A percentile compares a stretch with the other conserved stretches of the same genome.
These are phyloP conservation scores for Cucurbita pepo DNA, from an alignment of 306 rosid genomes.

Conservation along the genomic window DNA sequence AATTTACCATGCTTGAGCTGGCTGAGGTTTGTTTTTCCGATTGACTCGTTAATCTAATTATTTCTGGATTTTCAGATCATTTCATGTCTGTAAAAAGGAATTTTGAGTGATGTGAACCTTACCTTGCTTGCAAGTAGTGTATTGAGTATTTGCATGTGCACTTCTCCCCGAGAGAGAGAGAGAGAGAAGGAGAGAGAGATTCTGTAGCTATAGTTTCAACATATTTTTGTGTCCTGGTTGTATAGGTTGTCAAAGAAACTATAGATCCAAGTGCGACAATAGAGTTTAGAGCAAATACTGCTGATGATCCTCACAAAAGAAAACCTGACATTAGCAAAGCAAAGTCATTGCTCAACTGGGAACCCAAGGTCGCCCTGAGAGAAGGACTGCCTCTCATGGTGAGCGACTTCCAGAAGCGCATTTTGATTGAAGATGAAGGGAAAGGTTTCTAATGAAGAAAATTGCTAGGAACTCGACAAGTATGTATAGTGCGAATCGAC, in stretches of 20 bases:
- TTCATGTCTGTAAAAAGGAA: neutral
- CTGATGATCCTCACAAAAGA: slow-evolving; percentile 98
- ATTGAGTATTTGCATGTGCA: neutral
- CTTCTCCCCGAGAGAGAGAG: neutral
- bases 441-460: slow-evolving; percentile 12
- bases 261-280: slow-evolving; percentile 88
- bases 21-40: slow-evolving; percentile 50
- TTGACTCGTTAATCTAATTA: neutral
- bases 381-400: slow-evolving; percentile 97
- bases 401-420: slow-evolving; percentile 81
- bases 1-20: slow-evolving; percentile 92
- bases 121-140: neutral
- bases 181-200: neutral
- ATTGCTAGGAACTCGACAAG: neutral
- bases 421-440: slow-evolving; percentile 91
- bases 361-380: slow-evolving; percentile 65
- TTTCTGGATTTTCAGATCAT: neutral
- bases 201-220: neutral
- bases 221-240: neutral
- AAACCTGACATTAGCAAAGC: slow-evolving; percentile 96
- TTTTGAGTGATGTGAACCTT: neutral
- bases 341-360: slow-evolving; percentile 85
- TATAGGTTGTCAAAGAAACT: slow-evolving; percentile 81
- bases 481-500: neutral
- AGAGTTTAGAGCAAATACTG: slow-evolving; percentile 78